A percentile compares a stretch with the other conserved stretches of the same genome.
These are phyloP conservation scores for Fusarium verrucosum DNA, from an alignment of 2,329 filamentous ascomycete genomes.

Conservation along the genomic window DNA sequence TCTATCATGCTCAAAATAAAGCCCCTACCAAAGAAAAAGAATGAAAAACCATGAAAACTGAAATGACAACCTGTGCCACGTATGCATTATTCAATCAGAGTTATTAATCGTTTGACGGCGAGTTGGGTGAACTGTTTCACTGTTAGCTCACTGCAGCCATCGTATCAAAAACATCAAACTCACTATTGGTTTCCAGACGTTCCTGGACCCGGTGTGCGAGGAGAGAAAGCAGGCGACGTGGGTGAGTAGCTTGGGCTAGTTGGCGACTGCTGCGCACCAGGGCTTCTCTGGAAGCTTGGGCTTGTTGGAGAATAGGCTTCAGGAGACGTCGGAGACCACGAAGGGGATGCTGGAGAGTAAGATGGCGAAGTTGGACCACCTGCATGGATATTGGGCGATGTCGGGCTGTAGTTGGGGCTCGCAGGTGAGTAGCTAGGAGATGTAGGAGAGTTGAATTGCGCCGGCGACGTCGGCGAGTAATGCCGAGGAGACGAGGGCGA, in stretches of 20 bases:
- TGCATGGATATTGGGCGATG: slow-evolving; percentile 64
- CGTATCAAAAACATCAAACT: slow-evolving; percentile 21
- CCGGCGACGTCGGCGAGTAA: slow-evolving; percentile 77
- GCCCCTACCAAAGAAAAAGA: slow-evolving; percentile 23
- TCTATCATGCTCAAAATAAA: slow-evolving; percentile 44
- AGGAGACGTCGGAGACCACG: slow-evolving; percentile 79
- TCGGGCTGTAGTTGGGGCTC: slow-evolving; percentile 77
- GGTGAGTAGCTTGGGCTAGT: slow-evolving; percentile 79
- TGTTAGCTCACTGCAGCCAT: slow-evolving; percentile 40
- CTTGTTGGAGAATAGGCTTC: slow-evolving; percentile 71
- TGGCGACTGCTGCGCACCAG: slow-evolving; percentile 66
- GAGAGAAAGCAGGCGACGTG: slow-evolving; percentile 60
- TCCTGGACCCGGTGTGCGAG: slow-evolving; percentile 56
- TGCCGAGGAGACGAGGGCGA: slow-evolving; percentile 66
- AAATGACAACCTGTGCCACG: slow-evolving; percentile 48
- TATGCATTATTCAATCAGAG: slow-evolving; percentile 49
- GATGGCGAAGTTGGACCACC: slow-evolving; percentile 63
- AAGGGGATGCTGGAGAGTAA: slow-evolving; percentile 77
- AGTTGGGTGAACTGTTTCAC: slow-evolving; percentile 55
- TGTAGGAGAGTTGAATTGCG: slow-evolving; percentile 76
- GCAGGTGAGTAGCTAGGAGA: slow-evolving; percentile 78
- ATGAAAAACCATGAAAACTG: slow-evolving; percentile 39
- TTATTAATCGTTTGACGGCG: slow-evolving; percentile 53
- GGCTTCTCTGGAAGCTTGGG: slow-evolving; percentile 65
- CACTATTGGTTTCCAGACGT: slow-evolving; percentile 56